These are phyloP conservation scores for Fusarium pseudocircinatum DNA, from an alignment of 2,329 filamentous ascomycete species.

Conservation along the genomic window DNA sequence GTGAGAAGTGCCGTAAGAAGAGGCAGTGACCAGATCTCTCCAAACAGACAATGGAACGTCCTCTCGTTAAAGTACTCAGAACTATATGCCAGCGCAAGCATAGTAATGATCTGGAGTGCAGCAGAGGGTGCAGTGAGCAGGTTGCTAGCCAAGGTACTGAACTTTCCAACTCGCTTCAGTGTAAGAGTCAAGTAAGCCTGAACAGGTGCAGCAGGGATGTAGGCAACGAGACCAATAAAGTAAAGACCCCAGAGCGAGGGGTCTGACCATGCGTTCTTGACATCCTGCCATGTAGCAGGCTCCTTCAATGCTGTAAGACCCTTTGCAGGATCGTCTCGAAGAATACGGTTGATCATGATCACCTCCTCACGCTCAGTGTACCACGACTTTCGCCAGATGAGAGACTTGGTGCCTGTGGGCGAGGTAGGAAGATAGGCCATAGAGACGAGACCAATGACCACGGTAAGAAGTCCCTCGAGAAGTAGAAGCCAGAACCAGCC, in stretches of 20 bases:
- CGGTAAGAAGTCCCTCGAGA: conserved; percentile 56
- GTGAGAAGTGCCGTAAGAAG: conserved; percentile 61
- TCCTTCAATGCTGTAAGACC: conserved; percentile 58
- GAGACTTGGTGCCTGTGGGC: conserved; percentile 70
- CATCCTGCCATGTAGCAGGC: conserved; percentile 53
- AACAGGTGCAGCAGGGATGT: conserved; percentile 60
- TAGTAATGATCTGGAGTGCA: conserved; percentile 65
- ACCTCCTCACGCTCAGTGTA: conserved; percentile 74
- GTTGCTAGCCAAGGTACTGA: conserved; percentile 68
- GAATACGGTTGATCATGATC: conserved; percentile 72
- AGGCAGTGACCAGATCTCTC: conserved; percentile 63
- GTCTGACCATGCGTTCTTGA: conserved; percentile 57
- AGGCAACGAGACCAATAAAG: conserved; percentile 58
- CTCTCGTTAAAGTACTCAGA: conserved; percentile 66
- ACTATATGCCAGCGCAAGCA: conserved; percentile 62
- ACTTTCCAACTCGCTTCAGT: conserved; percentile 62
- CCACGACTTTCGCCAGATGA: conserved; percentile 71
- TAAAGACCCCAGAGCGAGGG: conserved; percentile 61
- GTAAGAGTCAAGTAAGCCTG: conserved; percentile 64
- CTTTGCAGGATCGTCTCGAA: conserved; percentile 65
- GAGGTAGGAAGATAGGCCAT: conserved; percentile 70
- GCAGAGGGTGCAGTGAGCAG: conserved; percentile 70
- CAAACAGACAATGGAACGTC: conserved; percentile 61
- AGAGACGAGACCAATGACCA: conserved; percentile 62
- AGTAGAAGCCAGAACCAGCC: conserved; percentile 67